A percentile compares a stretch with the other conserved stretches of the same genome.
These are phyloP conservation scores for Coleophoma crateriformis DNA, from an alignment of 2,329 filamentous ascomycete genomes.

Conservation along the genomic window DNA sequence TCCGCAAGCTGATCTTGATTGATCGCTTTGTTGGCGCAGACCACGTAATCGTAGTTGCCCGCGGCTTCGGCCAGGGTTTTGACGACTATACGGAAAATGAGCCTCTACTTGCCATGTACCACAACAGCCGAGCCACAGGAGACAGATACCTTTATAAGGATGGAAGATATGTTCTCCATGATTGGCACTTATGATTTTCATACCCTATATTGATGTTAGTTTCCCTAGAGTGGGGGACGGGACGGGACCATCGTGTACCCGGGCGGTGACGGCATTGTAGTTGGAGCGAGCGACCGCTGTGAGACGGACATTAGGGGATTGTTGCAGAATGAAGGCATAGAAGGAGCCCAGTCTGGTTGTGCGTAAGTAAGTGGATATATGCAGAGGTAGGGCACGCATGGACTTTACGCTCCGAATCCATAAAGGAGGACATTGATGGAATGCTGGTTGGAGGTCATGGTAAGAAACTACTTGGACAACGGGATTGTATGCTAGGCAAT, in stretches of 20 bases:
- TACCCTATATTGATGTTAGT: too few relatives aligned
- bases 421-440: too few relatives aligned
- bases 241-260: too few relatives aligned
- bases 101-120: not conserved
- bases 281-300: conserved; percentile 58
- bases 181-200: conserved; percentile 40
- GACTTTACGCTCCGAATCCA: too few relatives aligned
- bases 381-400: too few relatives aligned
- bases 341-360: conserved; percentile 47
- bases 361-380: too few relatives aligned
- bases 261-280: conserved; percentile 42
- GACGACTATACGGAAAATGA: conserved; percentile 30
- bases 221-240: too few relatives aligned
- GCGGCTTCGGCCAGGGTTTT: conserved; percentile 39
- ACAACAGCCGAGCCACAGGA: not conserved
- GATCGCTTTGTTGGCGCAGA: conserved; percentile 51
- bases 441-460: too few relatives aligned
- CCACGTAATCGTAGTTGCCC: conserved; percentile 46
- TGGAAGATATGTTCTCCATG: conserved; percentile 48
- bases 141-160: conserved; percentile 34
- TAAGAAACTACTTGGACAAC: too few relatives aligned
- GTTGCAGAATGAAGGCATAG: conserved; percentile 47
- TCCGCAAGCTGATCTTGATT: conserved; percentile 32
- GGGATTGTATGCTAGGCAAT: too few relatives aligned
- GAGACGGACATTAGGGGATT: conserved; percentile 38